A percentile compares a stretch with the other conserved stretches of the same genome.
These are phyloP conservation scores for Aspergillus flavus DNA, from an alignment of 2,329 filamentous ascomycete genomes.

Conservation along the genomic window DNA sequence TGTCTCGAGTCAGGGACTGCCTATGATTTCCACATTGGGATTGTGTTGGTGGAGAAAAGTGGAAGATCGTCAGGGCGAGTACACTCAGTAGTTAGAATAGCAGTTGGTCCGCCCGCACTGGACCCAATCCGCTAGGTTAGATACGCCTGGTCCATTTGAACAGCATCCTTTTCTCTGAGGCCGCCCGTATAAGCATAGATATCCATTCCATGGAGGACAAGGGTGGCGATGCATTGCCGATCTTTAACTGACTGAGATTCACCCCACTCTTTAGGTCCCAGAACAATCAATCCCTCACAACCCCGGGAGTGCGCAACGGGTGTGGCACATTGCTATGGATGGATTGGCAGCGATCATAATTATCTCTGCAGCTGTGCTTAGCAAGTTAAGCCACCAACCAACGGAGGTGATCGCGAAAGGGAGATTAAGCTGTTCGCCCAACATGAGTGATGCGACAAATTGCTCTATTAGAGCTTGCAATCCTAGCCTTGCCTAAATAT, in stretches of 20 bases:
- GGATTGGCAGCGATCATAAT: not conserved
- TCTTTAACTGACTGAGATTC: not conserved
- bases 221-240: not conserved
- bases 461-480: not conserved
- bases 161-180: not conserved
- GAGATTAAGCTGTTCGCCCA: not conserved
- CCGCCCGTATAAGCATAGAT: not conserved
- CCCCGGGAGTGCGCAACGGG: too few relatives aligned
- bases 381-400: not conserved
- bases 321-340: not conserved
- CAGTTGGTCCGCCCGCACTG: not conserved
- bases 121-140: not conserved
- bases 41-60: conserved; percentile 4
- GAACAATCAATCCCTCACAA: not conserved
- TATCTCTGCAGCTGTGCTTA: not conserved
- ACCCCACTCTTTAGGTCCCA: not conserved
- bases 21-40: not conserved
- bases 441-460: not conserved
- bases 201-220: not conserved
- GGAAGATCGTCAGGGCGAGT: conserved; percentile 6
- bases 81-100: not conserved
- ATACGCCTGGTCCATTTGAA: not conserved
- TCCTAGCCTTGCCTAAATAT: not conserved
- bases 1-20: not conserved
- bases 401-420: not conserved